Evolutionary conservation across 2,329 filamentous ascomycete species (phyloP), one percentile per base, ranked within the genome.

Genomic region (Huntiella omanensis): DNA sequence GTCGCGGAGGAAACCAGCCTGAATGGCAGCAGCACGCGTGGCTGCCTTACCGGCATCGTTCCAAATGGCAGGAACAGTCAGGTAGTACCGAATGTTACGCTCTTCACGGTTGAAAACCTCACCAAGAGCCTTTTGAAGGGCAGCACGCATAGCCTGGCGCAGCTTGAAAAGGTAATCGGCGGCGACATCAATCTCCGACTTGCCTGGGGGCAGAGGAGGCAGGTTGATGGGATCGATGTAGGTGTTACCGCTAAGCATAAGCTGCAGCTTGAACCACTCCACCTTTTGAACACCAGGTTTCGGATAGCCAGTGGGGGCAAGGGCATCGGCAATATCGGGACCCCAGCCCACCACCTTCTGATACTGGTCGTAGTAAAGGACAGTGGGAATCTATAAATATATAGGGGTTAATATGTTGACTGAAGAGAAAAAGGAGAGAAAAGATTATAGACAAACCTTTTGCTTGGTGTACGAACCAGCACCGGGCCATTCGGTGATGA

Each of bases 331-430:
- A 56, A 96, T 96, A 69, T 98, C 91, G 48, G 88, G 87, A 52
- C 91, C 91, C 91, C 91, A 98, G 56, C 91, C 91, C n/a, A 96
- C 91, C 42, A 98, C 91, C 64, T 96, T 95, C 59, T 98, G 91
- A 63, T 95, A 94, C 64, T 96, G 88, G 60, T 98, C 91, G 60
- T 98, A 98, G 69, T 98, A 98, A 51, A 98, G 75, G n/a, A 98
- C 91, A 11, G 91, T 96, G 12, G 91, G 91, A 55, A 98, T 96
- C 91, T 93, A 57, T 16, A 17, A 33, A 17, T 22, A 7, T 5
- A 43, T 13, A 33, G 17, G 33, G 17, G 33, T 37, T 45, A 37
- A 22, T 38, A 22, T 10, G 15, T 10, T n/a, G 6, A 28, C 35
- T 13, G 8, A n/a, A 17, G 1, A 40, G 8, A 17, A 39, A 16